A percentile compares a stretch with the other conserved stretches of the same genome.
Evolutionary conservation across 176 grass and related monocot genomes (phyloP).

Genomic region (Rhipidocladum racemiflorum): DNA sequence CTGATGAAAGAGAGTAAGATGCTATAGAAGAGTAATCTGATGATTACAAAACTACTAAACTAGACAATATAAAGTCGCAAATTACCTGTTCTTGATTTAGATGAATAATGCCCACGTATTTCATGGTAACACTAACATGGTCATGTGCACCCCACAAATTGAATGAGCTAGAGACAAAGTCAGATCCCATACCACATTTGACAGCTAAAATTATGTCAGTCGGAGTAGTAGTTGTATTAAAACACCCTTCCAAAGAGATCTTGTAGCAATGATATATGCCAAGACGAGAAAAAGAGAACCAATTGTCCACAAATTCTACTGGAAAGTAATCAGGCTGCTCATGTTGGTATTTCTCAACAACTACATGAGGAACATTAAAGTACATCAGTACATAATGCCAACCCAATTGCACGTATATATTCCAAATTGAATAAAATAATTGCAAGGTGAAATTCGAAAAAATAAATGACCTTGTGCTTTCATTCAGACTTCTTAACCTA

Average conservation of each 20-base stretch:
- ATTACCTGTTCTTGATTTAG: constrained; percentile 59
- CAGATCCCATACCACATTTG: constrained; percentile 59
- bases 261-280: constrained; percentile 70
- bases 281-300: constrained; percentile 53
- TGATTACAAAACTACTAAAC: background rate
- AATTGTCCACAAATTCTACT: constrained; percentile 52
- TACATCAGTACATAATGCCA: background rate
- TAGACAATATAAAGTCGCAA: background rate
- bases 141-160: constrained; percentile 23
- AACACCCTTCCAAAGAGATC: constrained; percentile 47
- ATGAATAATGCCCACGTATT: constrained; percentile 40
- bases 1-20: background rate
- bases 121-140: constrained; percentile 35
- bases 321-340: constrained; percentile 69
- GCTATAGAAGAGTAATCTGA: background rate
- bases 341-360: constrained; percentile 41
- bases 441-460: background rate
- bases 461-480: background rate
- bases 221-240: background rate
- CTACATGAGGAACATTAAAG: constrained; percentile 35
- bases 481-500: background rate
- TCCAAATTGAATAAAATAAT: background rate
- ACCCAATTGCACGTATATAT: background rate
- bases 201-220: constrained; percentile 58
- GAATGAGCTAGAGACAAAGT: constrained; percentile 51